Base-by-base conservation (phyloP, 441 rosid genomes). In the Pelargonium cotyledonis region DNA sequence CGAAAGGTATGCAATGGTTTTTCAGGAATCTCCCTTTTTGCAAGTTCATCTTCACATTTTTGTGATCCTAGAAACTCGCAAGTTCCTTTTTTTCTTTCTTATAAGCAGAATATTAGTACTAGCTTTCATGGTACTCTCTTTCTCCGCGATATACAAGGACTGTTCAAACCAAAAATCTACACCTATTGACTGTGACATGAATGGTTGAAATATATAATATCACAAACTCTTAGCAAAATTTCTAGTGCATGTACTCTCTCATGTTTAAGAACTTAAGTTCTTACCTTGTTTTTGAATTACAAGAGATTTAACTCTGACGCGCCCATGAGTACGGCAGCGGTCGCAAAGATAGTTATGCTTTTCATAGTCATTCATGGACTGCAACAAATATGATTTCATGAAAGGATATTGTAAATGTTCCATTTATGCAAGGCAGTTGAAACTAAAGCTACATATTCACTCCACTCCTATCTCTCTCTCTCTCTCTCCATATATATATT, bases 1-100 rank as follows among this genome's bases (percentile, higher is more conserved):
- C 61, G 61, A n/a, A 53, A 53, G 61, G 61, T 53, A 53, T 16
- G 18, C 21, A 53, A 53, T 53, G 21, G n/a, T 46, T 46, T 46
- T 10, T 46, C 11, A 14, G 51, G 51, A 2, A 8, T 2, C 11
- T 7, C 2, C 51, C 11, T 46, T 9, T 46, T 46, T 0, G 8
- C 12, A 6, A 6, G 1, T 46, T 7, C 51, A 7, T 46, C 51
- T 46, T 46, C 11, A 46, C 10, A 9, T 46, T 46, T 46, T 46
- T 46, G 12, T 6, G 8, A 9, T 46, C 1, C 51, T 46, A 8
- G 8, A 9, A 46, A 46, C 51, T 46, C 11, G 51, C 51, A 46
- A 46, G 51, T 46, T 46, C 11, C 51, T 46, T 46, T 46, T 46
- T 41, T 0, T 41, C 1, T 14, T 14, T 46, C 51, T 2, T 2